These are phyloP conservation scores for Solanum sitiens DNA, from an alignment of 257 asterid species.

Conservation along the genomic window DNA sequence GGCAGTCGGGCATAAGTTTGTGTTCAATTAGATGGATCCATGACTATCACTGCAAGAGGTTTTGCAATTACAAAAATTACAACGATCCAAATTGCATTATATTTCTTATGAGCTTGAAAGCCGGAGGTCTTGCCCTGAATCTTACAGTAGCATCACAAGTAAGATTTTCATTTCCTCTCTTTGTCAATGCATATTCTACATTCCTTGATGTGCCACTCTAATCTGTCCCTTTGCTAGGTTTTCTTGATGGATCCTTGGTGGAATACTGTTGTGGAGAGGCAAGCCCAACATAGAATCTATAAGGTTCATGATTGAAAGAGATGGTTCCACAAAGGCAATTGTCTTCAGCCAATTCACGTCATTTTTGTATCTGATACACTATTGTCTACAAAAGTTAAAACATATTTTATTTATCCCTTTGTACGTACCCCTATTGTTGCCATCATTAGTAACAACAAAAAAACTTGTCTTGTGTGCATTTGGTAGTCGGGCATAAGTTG, in stretches of 20 bases:
- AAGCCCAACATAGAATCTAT: not conserved
- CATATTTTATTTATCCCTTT: not conserved
- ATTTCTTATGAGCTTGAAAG: slow-evolving; percentile 85
- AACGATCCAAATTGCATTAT: slow-evolving; percentile 71
- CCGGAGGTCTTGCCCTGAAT: slow-evolving; percentile 93
- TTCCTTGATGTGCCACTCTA: too few relatives aligned
- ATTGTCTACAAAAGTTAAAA: slow-evolving; percentile 62
- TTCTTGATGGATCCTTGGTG: too few relatives aligned
- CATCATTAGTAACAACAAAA: not conserved
- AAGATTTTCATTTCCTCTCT: too few relatives aligned
- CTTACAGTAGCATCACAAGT: not conserved
- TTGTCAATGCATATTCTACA: too few relatives aligned
- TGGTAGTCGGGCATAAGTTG: slow-evolving; percentile 66
- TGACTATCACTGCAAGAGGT: slow-evolving; percentile 72
- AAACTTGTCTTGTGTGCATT: not conserved
- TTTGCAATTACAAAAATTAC: slow-evolving; percentile 63
- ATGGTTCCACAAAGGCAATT: slow-evolving; percentile 88
- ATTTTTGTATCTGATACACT: slow-evolving; percentile 84
- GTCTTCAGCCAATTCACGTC: slow-evolving; percentile 92
- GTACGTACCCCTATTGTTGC: not conserved
- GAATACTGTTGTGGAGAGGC: slow-evolving; percentile 10
- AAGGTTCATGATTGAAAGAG: slow-evolving; percentile 83
- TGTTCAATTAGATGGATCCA: slow-evolving; percentile 74
- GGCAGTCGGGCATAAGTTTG: slow-evolving; percentile 63
- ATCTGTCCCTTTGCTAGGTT: too few relatives aligned